Percentiles rank a stretch among this genome's conserved stretches.
These are phyloP conservation scores for Hygrocybe punicea DNA, from an alignment of 768 basidiomycete species.

Conservation along the genomic window DNA sequence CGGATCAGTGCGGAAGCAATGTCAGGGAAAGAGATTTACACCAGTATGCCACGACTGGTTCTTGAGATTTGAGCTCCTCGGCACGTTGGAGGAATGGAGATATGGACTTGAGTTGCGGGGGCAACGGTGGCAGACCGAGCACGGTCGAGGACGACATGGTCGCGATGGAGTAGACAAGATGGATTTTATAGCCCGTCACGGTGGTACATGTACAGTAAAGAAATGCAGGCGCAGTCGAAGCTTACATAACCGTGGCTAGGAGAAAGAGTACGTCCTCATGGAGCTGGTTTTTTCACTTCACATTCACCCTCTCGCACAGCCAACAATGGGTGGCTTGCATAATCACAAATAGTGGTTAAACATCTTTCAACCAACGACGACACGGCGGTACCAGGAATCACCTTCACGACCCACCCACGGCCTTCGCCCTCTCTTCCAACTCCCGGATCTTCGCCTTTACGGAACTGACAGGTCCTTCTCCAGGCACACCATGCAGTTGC, in stretches of 20 bases:
- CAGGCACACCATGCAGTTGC: not conserved
- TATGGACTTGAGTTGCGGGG: conserved; percentile 61
- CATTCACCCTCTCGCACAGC: too few relatives aligned
- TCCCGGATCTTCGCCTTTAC: conserved; percentile 44
- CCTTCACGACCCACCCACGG: not conserved
- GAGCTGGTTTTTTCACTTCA: too few relatives aligned
- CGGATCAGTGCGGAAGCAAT: not conserved
- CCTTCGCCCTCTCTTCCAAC: conserved; percentile 26
- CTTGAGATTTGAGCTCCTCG: conserved; percentile 75
- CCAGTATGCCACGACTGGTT: conserved; percentile 93
- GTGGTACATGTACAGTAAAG: too few relatives aligned
- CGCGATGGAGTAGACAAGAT: not conserved
- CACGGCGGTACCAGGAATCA: not conserved
- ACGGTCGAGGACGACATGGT: conserved; percentile 33
- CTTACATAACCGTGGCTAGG: too few relatives aligned
- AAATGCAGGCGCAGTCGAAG: too few relatives aligned
- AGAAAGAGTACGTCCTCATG: too few relatives aligned
- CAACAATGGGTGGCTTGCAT: too few relatives aligned
- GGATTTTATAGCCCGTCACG: not conserved
- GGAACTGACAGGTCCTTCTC: conserved; percentile 18
- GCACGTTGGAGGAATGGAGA: conserved; percentile 85
- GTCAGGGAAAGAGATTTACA: conserved; percentile 51
- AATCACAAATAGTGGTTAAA: too few relatives aligned
- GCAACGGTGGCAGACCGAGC: conserved; percentile 58
- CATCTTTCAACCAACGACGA: too few relatives aligned